A percentile compares a stretch with the other conserved stretches of the same genome.
phyloP scores from a whole-genome alignment of 2,329 filamentous ascomycete genomes.

The Aspergillus ochraceus region DNA sequence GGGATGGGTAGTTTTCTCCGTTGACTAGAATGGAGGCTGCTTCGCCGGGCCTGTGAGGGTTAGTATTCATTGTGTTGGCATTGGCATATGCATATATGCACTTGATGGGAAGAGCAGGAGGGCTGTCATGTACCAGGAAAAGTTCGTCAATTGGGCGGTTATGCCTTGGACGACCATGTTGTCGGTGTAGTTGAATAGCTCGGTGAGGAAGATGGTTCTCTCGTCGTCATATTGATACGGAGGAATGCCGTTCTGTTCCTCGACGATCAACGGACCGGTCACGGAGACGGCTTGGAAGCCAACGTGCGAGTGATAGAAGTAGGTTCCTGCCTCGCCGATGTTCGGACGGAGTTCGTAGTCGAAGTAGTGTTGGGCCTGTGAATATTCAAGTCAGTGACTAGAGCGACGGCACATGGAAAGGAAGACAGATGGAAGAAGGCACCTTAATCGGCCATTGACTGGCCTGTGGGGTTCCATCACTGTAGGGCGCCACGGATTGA shows the following conservation, averaged over 20 bases:
- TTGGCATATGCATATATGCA: too few species aligned
- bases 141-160: too few species aligned
- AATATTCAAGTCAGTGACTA: too few species aligned
- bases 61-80: too few species aligned
- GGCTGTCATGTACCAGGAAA: too few species aligned
- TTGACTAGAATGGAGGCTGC: too few species aligned
- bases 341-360: slow-evolving; percentile 64
- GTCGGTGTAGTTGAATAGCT: slow-evolving; percentile 60
- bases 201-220: slow-evolving; percentile 54
- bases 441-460: slow-evolving; percentile 67
- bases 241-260: slow-evolving; percentile 41
- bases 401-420: too few species aligned
- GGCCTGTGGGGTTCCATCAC: slow-evolving; percentile 61
- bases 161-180: slow-evolving; percentile 53
- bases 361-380: slow-evolving; percentile 52
- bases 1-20: too few species aligned
- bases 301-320: slow-evolving; percentile 69
- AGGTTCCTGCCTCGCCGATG: slow-evolving; percentile 58
- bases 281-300: slow-evolving; percentile 62
- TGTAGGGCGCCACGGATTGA: slow-evolving; percentile 61
- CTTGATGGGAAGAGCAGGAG: too few species aligned
- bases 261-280: slow-evolving; percentile 60
- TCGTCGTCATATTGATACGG: slow-evolving; percentile 66
- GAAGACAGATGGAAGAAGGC: slow-evolving; percentile 11
- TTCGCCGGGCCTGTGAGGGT: too few species aligned